Percentiles rank a stretch among this genome's conserved stretches.
phyloP scores from a whole-genome alignment of 2,329 filamentous ascomycete species.

The Coniochaeta sp. region DNA sequence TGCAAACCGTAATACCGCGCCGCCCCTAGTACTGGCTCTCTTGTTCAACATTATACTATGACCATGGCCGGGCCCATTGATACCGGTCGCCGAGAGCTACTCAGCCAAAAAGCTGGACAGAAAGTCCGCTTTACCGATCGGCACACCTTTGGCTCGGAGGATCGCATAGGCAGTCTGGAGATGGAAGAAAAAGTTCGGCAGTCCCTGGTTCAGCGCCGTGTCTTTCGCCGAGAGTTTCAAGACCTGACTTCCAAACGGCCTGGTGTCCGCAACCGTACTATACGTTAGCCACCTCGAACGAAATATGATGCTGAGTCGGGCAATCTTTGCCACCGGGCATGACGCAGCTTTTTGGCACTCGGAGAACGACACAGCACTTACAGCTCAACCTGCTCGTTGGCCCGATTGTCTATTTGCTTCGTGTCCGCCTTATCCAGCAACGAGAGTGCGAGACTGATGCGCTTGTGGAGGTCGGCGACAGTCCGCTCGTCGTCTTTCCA shows the following conservation, averaged over 20 bases:
- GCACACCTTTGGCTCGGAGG: conserved; percentile 47
- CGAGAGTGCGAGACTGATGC: conserved; percentile 9
- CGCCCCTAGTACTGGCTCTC: background rate
- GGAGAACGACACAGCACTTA: conserved; percentile 6
- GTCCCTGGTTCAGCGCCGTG: conserved; percentile 9
- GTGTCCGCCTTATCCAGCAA: conserved; percentile 11
- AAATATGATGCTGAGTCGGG: background rate
- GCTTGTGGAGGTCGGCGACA: conserved; percentile 10
- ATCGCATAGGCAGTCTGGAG: conserved; percentile 48
- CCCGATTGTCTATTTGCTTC: conserved; percentile 7
- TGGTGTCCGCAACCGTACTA: background rate
- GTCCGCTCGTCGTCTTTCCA: conserved; percentile 14
- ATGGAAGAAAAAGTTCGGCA: conserved; percentile 58
- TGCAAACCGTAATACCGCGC: too few relatives aligned
- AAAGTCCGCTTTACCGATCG: conserved; percentile 50
- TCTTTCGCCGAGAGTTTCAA: conserved; percentile 2
- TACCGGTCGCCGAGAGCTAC: background rate
- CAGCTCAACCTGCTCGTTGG: conserved; percentile 8
- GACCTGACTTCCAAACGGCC: background rate
- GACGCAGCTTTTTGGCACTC: background rate
- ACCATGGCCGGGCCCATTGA: background rate
- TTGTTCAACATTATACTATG: background rate
- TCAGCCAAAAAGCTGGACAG: conserved; percentile 18
- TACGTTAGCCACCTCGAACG: background rate
- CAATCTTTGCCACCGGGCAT: background rate